These are phyloP conservation scores for Leucosporidium creatinivorum DNA, from an alignment of 768 basidiomycete species.

Conservation along the genomic window DNA sequence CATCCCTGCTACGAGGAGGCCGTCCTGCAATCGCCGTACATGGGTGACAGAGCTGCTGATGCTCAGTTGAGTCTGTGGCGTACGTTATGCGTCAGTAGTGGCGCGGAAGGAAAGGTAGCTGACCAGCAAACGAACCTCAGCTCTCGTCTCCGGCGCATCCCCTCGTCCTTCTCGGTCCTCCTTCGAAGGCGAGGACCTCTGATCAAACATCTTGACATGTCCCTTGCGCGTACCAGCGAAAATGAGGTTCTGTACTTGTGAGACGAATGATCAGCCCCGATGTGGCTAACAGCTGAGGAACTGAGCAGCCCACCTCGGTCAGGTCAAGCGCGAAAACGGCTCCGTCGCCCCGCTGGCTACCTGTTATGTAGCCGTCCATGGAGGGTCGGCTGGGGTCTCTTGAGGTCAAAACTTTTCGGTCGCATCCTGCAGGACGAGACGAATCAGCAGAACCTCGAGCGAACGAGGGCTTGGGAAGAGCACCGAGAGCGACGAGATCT, in stretches of 20 bases:
- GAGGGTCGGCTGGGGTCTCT: not conserved
- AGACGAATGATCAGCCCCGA: not conserved
- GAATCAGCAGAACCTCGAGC: too few relatives aligned
- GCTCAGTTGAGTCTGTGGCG: not conserved
- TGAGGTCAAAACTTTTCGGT: conserved; percentile 22
- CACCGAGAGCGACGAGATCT: conserved; percentile 19
- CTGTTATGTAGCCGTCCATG: conserved; percentile 23
- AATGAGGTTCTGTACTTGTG: conserved; percentile 4
- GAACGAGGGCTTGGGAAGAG: not conserved
- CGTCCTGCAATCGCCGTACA: conserved; percentile 3
- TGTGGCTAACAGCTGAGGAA: fast-evolving
- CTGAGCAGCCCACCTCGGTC: conserved; percentile 4
- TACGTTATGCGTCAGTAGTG: too few relatives aligned
- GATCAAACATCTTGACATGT: conserved; percentile 8
- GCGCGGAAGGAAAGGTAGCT: not conserved
- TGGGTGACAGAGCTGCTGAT: conserved; percentile 20
- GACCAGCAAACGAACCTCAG: conserved; percentile 6
- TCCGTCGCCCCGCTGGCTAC: conserved; percentile 19
- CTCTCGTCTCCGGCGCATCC: not conserved
- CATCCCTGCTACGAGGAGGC: conserved; percentile 10
- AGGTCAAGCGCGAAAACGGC: conserved; percentile 29
- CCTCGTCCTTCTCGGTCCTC: not conserved
- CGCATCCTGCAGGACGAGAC: conserved; percentile 6
- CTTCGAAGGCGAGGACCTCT: not conserved
- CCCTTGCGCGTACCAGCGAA: conserved; percentile 23